These are phyloP conservation scores for Cryphonectria naterciae DNA, from an alignment of 2,329 filamentous ascomycete species.

Conservation along the genomic window DNA sequence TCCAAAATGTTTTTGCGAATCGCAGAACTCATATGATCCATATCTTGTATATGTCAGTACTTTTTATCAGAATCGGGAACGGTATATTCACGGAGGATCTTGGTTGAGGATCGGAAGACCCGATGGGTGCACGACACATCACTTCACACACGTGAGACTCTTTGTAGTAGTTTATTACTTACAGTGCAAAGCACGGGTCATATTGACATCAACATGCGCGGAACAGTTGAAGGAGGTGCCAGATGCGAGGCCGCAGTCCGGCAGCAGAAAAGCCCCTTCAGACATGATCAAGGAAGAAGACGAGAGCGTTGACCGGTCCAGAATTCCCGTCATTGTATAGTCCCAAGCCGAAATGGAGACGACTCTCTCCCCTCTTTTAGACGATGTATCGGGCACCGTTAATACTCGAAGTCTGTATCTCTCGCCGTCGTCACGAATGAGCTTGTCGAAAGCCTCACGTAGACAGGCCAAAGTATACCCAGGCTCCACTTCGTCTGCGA, in stretches of 20 bases:
- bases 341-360: slow-evolving; percentile 23
- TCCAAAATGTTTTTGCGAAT: slow-evolving; percentile 3
- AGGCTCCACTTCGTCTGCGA: slow-evolving; percentile 17
- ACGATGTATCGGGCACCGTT: slow-evolving; percentile 15
- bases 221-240: slow-evolving; percentile 20
- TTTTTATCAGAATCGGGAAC: background rate
- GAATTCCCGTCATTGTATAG: background rate
- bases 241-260: background rate
- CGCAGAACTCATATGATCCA: background rate
- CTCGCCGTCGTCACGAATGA: background rate
- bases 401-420: slow-evolving; percentile 13
- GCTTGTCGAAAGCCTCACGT: background rate
- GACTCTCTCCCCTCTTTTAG: slow-evolving; percentile 10
- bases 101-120: too few species aligned
- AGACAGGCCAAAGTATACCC: slow-evolving; percentile 21
- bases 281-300: background rate
- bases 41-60: background rate
- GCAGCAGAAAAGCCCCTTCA: background rate
- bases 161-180: background rate
- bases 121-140: background rate
- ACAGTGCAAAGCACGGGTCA: slow-evolving; percentile 13
- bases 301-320: background rate
- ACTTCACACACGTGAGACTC: background rate
- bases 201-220: slow-evolving; percentile 20
- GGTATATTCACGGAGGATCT: background rate